phyloP scores from a whole-genome alignment of 208 protist species.

The Crithidia mellificae region DNA sequence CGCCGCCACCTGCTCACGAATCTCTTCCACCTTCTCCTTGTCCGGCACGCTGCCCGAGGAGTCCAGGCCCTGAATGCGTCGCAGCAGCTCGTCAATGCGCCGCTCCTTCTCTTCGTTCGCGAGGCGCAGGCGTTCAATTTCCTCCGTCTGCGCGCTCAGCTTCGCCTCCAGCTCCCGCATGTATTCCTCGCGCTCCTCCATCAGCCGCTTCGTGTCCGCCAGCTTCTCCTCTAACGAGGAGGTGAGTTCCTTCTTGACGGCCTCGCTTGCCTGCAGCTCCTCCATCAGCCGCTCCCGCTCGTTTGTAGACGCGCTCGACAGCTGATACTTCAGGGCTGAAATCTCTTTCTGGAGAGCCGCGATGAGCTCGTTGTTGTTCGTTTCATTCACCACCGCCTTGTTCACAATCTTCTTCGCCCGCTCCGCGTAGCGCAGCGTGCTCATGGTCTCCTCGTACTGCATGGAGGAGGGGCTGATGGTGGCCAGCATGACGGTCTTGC shows the following conservation, averaged over 20 bases:
- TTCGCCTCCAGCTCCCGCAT: conserved; percentile 63
- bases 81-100: conserved; percentile 62
- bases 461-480: conserved; percentile 63
- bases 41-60: conserved; percentile 7
- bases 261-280: conserved; percentile 68
- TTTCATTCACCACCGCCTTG: conserved; percentile 84
- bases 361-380: conserved; percentile 83
- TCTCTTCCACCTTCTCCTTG: conserved; percentile 44
- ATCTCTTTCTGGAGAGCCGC: conserved; percentile 75
- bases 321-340: conserved; percentile 48
- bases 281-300: conserved; percentile 60
- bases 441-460: conserved; percentile 70
- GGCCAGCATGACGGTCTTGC: conserved; percentile 76
- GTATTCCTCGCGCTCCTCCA: conserved; percentile 72
- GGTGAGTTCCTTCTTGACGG: conserved; percentile 67
- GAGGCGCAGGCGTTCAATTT: conserved; percentile 56
- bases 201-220: conserved; percentile 55
- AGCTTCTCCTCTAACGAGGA: conserved; percentile 77
- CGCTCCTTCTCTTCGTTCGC: conserved; percentile 71
- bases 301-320: conserved; percentile 48
- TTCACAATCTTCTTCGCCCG: conserved; percentile 89
- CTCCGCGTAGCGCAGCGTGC: conserved; percentile 86
- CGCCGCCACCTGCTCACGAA: conserved; percentile 58
- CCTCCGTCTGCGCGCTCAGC: conserved; percentile 50
- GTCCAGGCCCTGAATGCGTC: conserved; percentile 42